Conservation (phyloP, 352 stramenopile genomes). For the Globisporangium irregulare region DNA sequence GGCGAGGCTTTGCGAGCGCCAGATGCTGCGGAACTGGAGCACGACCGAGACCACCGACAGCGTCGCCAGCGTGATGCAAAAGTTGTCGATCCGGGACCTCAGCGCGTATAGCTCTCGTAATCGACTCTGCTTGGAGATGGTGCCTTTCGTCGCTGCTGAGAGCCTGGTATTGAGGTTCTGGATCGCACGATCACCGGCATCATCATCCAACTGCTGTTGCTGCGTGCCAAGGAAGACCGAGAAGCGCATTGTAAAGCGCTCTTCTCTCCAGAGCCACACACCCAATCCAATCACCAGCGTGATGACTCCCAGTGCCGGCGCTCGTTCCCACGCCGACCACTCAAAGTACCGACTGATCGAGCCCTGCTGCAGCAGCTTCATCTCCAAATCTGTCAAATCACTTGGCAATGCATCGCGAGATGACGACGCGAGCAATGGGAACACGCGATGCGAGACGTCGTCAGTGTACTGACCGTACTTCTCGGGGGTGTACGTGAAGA, state of each 20-base stretch:
- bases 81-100: conserved; percentile 29
- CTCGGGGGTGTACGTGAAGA: conserved; percentile 31
- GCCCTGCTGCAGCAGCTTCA: conserved; percentile 29
- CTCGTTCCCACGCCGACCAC: conserved; percentile 45
- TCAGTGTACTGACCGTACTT: conserved; percentile 35
- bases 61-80: conserved; percentile 30
- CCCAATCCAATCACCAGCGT: conserved; percentile 19
- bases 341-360: conserved; percentile 47
- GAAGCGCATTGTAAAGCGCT: conserved; percentile 39
- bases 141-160: conserved; percentile 1
- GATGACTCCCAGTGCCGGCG: conserved; percentile 31
- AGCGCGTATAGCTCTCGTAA: conserved; percentile 34
- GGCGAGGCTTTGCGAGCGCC: conserved; percentile 25
- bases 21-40: conserved; percentile 59
- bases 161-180: not conserved
- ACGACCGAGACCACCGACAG: conserved; percentile 42
- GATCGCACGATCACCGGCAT: not conserved
- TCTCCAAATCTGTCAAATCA: conserved; percentile 8
- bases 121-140: conserved; percentile 23
- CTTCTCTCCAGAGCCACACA: conserved; percentile 35
- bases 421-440: conserved; percentile 10
- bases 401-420: conserved; percentile 12
- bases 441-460: conserved; percentile 23
- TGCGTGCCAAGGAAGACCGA: conserved; percentile 25
- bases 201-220: not conserved